Base-by-base conservation (phyloP, 2,329 filamentous ascomycete species). In the Trichophyton rubrum region DNA sequence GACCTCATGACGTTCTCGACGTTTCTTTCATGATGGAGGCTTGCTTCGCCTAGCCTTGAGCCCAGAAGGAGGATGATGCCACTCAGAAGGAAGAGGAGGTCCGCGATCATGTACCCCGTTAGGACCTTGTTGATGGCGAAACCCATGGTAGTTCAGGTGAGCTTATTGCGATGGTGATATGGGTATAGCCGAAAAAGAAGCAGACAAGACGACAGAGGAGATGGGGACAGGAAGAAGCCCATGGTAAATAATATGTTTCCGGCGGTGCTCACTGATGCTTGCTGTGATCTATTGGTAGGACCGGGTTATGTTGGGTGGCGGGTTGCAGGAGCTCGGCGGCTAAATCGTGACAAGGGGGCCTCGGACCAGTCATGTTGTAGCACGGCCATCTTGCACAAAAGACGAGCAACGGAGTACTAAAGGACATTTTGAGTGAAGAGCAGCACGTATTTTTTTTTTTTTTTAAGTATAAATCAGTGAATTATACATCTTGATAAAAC, bases 1-100 rank as follows among this genome's bases (percentile, higher is more conserved):
- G 81, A 75, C 55, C 74, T 71, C 20, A 80, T 79, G 57, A 82
- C 77, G 63, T 77, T 81, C 47, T 74, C 68, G 38, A 77, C 66
- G 9, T 75, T 80, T n/a, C 74, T 75, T 22, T 67, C 68, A 17
- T 72, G 68, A 33, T 70, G 68, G 67, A 78, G 69, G 51, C 73
- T 72, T 51, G 73, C 69, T 68, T 78, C 72, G 51, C 78, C 79
- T 11, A 77, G 71, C 61, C 83, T 70, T n/a, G 80, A 77, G 66
- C 81, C 80, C 63, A 77, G 75, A 47, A 83, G 69, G 62, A 84
- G 69, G 27, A 83, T 69, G 61, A 73, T 77, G 64, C 80, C 81
- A 17, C 77, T 76, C 60, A 70, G 71, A 40, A 80, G 73, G 68
- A 83, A 83, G 65, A 82, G 68, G 55, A 80, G 64, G 68, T 83